phyloP scores from a whole-genome alignment of 1,284 basidiomycete species.

The Leccinum solheimii region DNA sequence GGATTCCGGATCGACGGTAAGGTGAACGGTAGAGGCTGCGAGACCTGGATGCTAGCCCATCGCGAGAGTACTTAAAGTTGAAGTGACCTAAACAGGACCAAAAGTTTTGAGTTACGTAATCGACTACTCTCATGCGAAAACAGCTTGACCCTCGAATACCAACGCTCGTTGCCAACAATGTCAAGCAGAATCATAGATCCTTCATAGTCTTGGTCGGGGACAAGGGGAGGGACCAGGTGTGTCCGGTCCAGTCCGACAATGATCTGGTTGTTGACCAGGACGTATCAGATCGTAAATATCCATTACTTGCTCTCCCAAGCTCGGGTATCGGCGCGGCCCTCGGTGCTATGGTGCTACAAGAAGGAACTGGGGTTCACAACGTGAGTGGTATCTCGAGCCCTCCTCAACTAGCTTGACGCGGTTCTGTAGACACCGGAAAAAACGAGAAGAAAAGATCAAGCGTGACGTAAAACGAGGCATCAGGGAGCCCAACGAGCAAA shows the following conservation, averaged over 20 bases:
- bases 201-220: conserved; percentile 98
- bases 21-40: no score
- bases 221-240: conserved; percentile 87
- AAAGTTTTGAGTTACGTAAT: not conserved
- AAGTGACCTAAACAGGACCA: not conserved
- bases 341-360: conserved; percentile 97
- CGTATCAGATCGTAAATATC: conserved; percentile 83
- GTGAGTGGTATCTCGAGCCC: conserved; percentile 41
- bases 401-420: not conserved
- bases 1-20: no score
- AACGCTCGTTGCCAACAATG: conserved; percentile 91
- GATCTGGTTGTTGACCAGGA: not conserved
- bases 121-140: not conserved
- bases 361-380: conserved; percentile 94
- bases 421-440: conserved; percentile 83
- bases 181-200: conserved; percentile 88
- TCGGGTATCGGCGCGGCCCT: conserved; percentile 84
- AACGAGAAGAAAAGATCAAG: conserved; percentile 94
- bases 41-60: no score
- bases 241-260: conserved; percentile 18
- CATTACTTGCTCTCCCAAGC: conserved; percentile 95
- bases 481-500: conserved; percentile 92
- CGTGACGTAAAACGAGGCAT: conserved; percentile 92
- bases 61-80: not conserved
- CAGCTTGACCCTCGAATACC: conserved; percentile 92